Percentiles rank a stretch among this genome's conserved stretches.
Conservation (phyloP, 139 green algal genomes). For the Chlamydomonas sp. region DNA sequence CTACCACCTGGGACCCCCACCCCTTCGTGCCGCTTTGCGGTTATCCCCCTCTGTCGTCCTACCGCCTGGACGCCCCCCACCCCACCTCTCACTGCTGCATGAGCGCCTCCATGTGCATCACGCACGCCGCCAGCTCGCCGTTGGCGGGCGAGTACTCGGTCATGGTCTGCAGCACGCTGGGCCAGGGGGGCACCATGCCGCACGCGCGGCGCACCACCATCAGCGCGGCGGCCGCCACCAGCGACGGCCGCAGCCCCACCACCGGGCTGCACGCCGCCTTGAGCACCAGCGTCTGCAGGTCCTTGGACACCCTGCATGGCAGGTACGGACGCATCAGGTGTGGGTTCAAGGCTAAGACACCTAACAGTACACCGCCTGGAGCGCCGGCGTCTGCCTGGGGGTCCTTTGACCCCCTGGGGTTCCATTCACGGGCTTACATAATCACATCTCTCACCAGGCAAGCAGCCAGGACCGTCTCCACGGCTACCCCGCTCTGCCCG, state of each 20-base stretch:
- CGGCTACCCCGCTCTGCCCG: too few species aligned
- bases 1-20: too few species aligned
- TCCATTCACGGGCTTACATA: too few species aligned
- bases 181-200: constrained; percentile 70
- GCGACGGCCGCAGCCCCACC: constrained; percentile 41
- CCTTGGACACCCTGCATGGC: constrained; percentile 15
- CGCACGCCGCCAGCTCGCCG: constrained; percentile 44
- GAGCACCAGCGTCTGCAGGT: constrained; percentile 47
- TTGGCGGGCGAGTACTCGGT: constrained; percentile 35
- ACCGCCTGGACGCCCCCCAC: too few species aligned
- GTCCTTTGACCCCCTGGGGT: too few species aligned
- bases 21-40: too few species aligned
- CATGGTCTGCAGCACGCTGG: constrained; percentile 61
- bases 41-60: too few species aligned
- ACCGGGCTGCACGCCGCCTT: constrained; percentile 41
- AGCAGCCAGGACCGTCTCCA: too few species aligned
- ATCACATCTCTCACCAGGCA: too few species aligned
- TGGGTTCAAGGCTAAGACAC: background rate
- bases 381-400: too few species aligned
- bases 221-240: constrained; percentile 55
- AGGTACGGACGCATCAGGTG: background rate
- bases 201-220: constrained; percentile 44
- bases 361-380: background rate
- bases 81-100: constrained; percentile 33
- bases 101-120: constrained; percentile 45